Base-by-base conservation (phyloP, 352 stramenopile species). In the Phytophthora idaei region DNA sequence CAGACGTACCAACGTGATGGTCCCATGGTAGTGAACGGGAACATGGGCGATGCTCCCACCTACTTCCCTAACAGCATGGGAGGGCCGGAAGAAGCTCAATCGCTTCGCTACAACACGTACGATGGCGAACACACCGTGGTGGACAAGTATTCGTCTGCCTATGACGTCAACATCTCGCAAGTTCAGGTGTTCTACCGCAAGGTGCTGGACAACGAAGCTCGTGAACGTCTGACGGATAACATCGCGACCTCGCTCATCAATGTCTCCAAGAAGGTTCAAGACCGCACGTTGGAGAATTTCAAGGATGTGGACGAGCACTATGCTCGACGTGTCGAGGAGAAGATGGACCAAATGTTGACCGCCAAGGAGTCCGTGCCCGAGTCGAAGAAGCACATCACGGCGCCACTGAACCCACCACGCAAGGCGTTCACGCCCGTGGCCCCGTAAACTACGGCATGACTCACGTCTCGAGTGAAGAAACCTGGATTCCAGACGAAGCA, bases 161-260 rank as follows among this genome's bases (percentile, higher is more conserved):
- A 90, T 46, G 87, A 95, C 10, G 89, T 95, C 62, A 95, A 94
- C 59, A 81, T 92, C 49, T 74, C 76, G 5, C 88, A 97, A 76
- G 74, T 72, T 5, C 73, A 74, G 7, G 52, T 75, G 4, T 95
- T 95, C 62, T 93, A 90, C 56, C 72, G 80, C 14, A 76, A 85
- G 12, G 81, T 92, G 36, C 71, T 97, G 59, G 68, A 87, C 7
- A 69, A 82, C 0, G 84, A 65, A 36, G 87, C 48, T 10, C 74
- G 82, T 12, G 77, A 91, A 25, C 61, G 81, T n/a, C 64, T 97
- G 3, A 90, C 80, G 17, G 63, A 74, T 49, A 96, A 96, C 63
- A 88, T 96, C 42, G 89, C 89, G 5, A 79, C 71, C 4, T 82
- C 81, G n/a, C 66, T 89, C 25, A 67, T 80, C 10, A 67, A 87